phyloP scores from a whole-genome alignment of 306 rosid species.

The Trifolium repens region DNA sequence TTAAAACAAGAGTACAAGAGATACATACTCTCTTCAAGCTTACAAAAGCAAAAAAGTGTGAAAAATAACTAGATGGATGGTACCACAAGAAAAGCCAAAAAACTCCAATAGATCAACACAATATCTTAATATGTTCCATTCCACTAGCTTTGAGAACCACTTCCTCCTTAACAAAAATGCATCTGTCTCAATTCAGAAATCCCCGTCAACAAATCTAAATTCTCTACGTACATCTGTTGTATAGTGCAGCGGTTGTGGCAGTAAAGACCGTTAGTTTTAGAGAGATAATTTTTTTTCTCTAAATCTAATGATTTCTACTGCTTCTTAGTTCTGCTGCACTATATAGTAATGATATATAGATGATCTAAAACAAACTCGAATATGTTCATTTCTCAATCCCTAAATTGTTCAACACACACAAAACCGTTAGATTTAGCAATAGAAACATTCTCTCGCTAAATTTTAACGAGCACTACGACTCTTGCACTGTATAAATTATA shows the following conservation, averaged over 20 bases:
- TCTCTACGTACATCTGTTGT: not conserved
- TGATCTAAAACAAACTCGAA: too few relatives aligned
- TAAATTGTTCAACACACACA: too few relatives aligned
- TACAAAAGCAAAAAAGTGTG: not conserved
- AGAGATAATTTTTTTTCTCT: not conserved
- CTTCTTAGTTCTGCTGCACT: too few relatives aligned
- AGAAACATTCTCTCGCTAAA: too few relatives aligned
- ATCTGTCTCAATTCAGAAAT: not conserved
- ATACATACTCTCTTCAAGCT: not conserved
- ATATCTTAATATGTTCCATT: not conserved
- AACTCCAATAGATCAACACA: not conserved
- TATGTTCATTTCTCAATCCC: too few relatives aligned
- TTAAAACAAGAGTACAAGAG: too few relatives aligned
- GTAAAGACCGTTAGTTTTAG: not conserved
- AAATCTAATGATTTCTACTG: not conserved
- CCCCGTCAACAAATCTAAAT: too few relatives aligned
- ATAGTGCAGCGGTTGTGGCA: not conserved
- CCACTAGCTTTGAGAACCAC: not conserved
- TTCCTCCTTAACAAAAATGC: not conserved
- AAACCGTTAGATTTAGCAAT: too few relatives aligned
- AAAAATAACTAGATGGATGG: not conserved
- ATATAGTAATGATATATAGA: too few relatives aligned
- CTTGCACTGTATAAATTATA: too few relatives aligned
- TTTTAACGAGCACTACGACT: too few relatives aligned
- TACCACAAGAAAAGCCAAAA: not conserved